Evolutionary conservation across 140 eudicot genomes (phyloP).

Genomic region (Stevia rebaudiana): DNA sequence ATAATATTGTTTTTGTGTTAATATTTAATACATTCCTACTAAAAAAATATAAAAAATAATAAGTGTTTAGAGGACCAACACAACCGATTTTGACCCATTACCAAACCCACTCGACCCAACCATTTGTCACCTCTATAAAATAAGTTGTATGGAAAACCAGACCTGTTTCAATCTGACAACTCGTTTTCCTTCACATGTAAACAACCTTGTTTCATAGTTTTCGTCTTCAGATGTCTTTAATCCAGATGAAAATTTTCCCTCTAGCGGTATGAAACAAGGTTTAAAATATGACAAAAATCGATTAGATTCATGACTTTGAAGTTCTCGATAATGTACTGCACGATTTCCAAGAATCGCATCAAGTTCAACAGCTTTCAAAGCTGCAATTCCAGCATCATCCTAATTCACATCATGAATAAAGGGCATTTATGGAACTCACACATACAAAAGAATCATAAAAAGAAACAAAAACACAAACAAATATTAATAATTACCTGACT

Average conservation of each 20-base stretch:
- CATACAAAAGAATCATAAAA: too few species aligned
- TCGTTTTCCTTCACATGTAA: constrained; percentile 88
- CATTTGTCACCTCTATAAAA: too few species aligned
- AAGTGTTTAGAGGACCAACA: too few species aligned
- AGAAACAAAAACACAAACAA: too few species aligned
- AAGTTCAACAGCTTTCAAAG: constrained; percentile 92
- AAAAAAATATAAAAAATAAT: too few species aligned
- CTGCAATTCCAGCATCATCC: constrained; percentile 99
- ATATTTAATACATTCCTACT: too few species aligned
- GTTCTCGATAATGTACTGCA: constrained; percentile 94
- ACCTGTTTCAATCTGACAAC: constrained; percentile 95
- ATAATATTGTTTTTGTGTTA: too few species aligned
- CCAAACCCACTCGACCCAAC: too few species aligned
- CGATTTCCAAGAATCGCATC: constrained; percentile 96
- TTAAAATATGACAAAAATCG: constrained; percentile 86
- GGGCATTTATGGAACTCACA: background rate
- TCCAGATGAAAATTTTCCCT: constrained; percentile 96
- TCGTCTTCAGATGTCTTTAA: constrained; percentile 86
- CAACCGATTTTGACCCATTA: too few species aligned
- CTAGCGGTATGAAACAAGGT: constrained; percentile 94
- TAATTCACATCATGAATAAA: constrained; percentile 23
- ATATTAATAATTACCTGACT: too few species aligned
- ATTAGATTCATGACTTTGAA: constrained; percentile 94
- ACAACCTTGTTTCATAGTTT: constrained; percentile 76
- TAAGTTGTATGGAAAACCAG: too few species aligned